These are phyloP conservation scores for Angomonas ambiguus DNA, from an alignment of 208 protist genomes.

Conservation along the genomic window DNA sequence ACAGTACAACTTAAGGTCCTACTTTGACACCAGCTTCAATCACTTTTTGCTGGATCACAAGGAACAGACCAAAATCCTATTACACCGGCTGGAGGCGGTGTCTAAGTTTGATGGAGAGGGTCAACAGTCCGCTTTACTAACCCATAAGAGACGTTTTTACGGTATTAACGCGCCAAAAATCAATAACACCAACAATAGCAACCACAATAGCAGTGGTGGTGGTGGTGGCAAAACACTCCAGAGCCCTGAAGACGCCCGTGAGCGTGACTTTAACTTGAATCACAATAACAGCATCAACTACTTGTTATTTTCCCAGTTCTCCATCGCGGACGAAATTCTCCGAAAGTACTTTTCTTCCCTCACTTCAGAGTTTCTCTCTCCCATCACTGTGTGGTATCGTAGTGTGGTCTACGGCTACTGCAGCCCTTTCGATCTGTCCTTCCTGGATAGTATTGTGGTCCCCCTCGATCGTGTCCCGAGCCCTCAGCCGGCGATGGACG, in stretches of 20 bases:
- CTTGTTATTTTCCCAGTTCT: conserved; percentile 47
- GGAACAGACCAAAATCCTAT: conserved; percentile 48
- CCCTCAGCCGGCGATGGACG: no score
- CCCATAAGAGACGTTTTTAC: neutral
- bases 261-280: neutral
- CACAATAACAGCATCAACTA: conserved; percentile 13
- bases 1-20: conserved; percentile 44
- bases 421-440: neutral
- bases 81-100: conserved; percentile 63
- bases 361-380: conserved; percentile 78
- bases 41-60: conserved; percentile 68
- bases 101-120: conserved; percentile 50
- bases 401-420: conserved; percentile 10
- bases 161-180: neutral
- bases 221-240: neutral
- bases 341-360: conserved; percentile 85
- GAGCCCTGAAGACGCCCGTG: neutral
- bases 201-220: neutral
- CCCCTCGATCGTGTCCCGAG: no score
- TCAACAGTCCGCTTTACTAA: conserved; percentile 39
- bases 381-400: conserved; percentile 64
- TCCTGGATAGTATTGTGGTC: neutral
- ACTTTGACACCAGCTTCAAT: conserved; percentile 61
- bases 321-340: conserved; percentile 75
- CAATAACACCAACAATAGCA: neutral